phyloP scores from a whole-genome alignment of 1,139 yeast species.

The Debaryomyces sp. region DNA sequence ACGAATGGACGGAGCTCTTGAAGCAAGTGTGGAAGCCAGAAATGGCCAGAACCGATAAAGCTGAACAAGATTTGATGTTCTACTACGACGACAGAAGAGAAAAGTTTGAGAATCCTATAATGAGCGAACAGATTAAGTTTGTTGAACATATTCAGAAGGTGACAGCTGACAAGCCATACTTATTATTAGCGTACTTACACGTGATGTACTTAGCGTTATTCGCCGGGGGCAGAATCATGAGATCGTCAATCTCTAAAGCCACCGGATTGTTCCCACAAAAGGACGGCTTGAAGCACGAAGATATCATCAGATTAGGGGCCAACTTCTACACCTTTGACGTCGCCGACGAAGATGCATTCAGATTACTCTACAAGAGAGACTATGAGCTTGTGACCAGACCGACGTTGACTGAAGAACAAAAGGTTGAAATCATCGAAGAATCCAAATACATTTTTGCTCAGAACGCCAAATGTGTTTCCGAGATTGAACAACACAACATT shows the following conservation, averaged over 20 bases:
- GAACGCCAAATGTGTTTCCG: slow-evolving; percentile 61
- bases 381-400: slow-evolving; percentile 78
- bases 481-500: slow-evolving; percentile 67
- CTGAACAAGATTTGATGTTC: slow-evolving; percentile 66
- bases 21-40: slow-evolving; percentile 70
- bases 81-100: slow-evolving; percentile 59
- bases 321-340: slow-evolving; percentile 74
- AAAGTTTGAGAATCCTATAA: slow-evolving; percentile 58
- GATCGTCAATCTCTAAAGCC: slow-evolving; percentile 66
- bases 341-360: slow-evolving; percentile 65
- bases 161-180: slow-evolving; percentile 64
- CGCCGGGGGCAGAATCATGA: slow-evolving; percentile 82
- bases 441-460: slow-evolving; percentile 66
- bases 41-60: slow-evolving; percentile 60
- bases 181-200: slow-evolving; percentile 81
- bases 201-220: slow-evolving; percentile 84
- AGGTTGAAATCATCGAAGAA: slow-evolving; percentile 69
- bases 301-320: slow-evolving; percentile 62
- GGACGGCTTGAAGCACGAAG: slow-evolving; percentile 62
- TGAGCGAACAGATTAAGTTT: slow-evolving; percentile 64
- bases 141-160: slow-evolving; percentile 58
- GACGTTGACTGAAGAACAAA: slow-evolving; percentile 66
- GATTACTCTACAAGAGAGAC: slow-evolving; percentile 70
- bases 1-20: slow-evolving; percentile 48
- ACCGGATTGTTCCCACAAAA: slow-evolving; percentile 77